phyloP scores from a whole-genome alignment of 2,329 filamentous ascomycete species.

The Coleophoma crateriformis region DNA sequence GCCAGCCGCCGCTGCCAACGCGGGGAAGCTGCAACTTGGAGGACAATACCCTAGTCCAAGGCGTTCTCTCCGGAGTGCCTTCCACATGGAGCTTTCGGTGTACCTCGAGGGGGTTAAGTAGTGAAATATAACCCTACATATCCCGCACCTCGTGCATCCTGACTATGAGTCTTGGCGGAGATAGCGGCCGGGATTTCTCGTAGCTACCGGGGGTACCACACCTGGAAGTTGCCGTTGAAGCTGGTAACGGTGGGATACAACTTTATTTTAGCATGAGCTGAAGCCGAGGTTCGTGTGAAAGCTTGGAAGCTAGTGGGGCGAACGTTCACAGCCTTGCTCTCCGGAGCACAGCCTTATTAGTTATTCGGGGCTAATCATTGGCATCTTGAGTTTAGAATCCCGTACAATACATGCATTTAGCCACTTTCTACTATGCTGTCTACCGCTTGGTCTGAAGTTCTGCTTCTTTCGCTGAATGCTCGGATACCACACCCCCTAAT shows the following conservation, averaged over 20 bases:
- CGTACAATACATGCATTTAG: too few species aligned
- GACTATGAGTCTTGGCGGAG: not conserved
- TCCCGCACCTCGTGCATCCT: not conserved
- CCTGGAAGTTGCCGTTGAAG: too few species aligned
- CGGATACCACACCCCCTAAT: conserved; percentile 15
- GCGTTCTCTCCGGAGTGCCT: too few species aligned
- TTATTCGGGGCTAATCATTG: not conserved
- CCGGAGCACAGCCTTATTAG: not conserved
- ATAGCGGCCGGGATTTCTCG: not conserved
- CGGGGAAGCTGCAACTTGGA: not conserved
- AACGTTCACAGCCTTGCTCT: not conserved
- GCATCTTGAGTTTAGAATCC: too few species aligned
- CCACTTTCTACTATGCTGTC: too few species aligned
- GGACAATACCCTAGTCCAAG: not conserved
- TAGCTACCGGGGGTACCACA: too few species aligned
- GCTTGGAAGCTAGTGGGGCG: not conserved
- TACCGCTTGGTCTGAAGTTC: conserved; percentile 3
- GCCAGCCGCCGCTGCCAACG: not conserved
- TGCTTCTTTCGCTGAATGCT: conserved; percentile 8
- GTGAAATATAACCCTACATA: not conserved
- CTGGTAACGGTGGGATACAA: too few species aligned
- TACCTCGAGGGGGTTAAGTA: not conserved
- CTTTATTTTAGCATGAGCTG: not conserved
- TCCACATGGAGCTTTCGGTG: too few species aligned
- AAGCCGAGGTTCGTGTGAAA: not conserved